A percentile compares a stretch with the other conserved stretches of the same genome.
Evolutionary conservation across 306 rosid genomes (phyloP).

Genomic region (Cucurbita ficifolia): DNA sequence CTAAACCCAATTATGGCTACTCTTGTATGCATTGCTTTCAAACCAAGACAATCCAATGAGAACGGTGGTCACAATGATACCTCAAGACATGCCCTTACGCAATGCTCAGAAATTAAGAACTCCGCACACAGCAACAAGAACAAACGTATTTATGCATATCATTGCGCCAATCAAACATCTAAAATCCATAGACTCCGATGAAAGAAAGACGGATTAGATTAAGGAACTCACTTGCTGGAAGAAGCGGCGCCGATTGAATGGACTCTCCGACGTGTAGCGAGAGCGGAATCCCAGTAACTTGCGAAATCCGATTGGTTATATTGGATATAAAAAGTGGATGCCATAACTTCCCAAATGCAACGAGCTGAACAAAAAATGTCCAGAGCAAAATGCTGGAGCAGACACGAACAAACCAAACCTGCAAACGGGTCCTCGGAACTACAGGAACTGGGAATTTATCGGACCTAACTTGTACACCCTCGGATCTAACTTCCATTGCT

Average conservation of each 20-base stretch:
- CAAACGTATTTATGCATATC: not conserved
- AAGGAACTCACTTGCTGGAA: constrained; percentile 52
- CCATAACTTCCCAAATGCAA: constrained; percentile 79
- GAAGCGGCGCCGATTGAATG: constrained; percentile 28
- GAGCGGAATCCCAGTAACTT: constrained; percentile 18
- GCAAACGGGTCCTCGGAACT: constrained; percentile 57
- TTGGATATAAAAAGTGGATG: constrained; percentile 51
- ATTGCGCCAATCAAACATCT: not conserved
- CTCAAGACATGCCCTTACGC: not conserved
- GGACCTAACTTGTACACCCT: constrained; percentile 39
- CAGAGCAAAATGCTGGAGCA: constrained; percentile 82
- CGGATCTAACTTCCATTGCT: constrained; percentile 89
- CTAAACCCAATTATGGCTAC: not conserved
- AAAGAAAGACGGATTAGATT: not conserved
- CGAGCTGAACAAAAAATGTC: constrained; percentile 84
- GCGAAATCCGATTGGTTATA: constrained; percentile 43
- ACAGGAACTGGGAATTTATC: constrained; percentile 62
- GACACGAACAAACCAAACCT: constrained; percentile 72
- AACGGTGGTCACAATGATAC: not conserved
- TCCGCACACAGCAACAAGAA: not conserved
- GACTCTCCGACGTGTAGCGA: constrained; percentile 11
- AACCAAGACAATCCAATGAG: not conserved
- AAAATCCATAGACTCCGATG: not conserved
- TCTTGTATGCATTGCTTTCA: not conserved
- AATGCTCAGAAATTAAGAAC: not conserved